Evolutionary conservation across 306 rosid genomes (phyloP).

Genomic region (Abrus precatorius): DNA sequence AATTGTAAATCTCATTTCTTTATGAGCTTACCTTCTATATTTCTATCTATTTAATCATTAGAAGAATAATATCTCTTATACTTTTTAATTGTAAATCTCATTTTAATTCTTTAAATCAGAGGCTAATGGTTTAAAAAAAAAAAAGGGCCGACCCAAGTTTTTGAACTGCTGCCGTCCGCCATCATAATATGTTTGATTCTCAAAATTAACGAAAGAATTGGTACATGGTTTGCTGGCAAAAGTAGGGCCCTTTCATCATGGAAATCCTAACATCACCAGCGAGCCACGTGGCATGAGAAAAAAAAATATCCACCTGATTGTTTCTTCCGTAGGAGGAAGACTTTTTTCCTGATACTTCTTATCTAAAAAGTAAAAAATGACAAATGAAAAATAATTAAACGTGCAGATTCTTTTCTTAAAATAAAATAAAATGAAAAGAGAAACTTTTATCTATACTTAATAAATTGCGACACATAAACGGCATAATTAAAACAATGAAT

Average conservation of each 20-base stretch:
- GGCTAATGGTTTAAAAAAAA: no score
- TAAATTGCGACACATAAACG: no score
- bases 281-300: conserved; percentile 53
- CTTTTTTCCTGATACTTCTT: background rate
- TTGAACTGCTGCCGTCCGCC: background rate
- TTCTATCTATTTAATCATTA: no score
- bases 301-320: conserved; percentile 25
- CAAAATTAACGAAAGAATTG: conserved; percentile 28
- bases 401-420: background rate
- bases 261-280: conserved; percentile 13
- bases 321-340: background rate
- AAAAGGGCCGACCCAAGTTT: background rate
- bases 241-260: conserved; percentile 43
- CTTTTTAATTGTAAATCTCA: no score
- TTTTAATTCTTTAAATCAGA: no score
- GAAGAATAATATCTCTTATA: no score
- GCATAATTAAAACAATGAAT: no score
- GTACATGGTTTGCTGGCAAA: conserved; percentile 30
- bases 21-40: no score
- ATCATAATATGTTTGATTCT: conserved; percentile 41
- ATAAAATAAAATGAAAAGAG: no score
- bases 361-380: background rate
- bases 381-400: background rate
- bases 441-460: no score
- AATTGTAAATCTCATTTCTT: no score